Evolutionary conservation across 2,329 filamentous ascomycete species (phyloP), one percentile per base, ranked within the genome.

Genomic region (Phoma sp.): DNA sequence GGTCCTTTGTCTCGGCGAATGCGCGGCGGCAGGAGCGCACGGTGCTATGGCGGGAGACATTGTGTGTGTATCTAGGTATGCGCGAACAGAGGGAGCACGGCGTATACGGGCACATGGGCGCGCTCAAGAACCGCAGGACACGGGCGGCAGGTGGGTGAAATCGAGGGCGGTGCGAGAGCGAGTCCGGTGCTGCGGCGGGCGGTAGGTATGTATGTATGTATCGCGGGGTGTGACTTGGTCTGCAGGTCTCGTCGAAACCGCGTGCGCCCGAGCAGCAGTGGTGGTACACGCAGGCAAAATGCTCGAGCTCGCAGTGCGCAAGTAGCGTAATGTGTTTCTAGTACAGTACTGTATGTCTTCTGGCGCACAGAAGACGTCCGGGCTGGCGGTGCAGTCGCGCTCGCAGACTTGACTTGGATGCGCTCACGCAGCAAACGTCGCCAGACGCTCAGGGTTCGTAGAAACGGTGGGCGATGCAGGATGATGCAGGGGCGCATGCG

Each of bases 91-190:
- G 63, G 59, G 58, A 70, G 64, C 61, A 64, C 47, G 65, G 67
- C 65, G 65, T 62, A 69, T 66, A 68, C 61, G 63, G 64, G 70
- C 71, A 74, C 71, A 74, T 75, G 66, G 69, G 71, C 64, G 67
- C 65, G 60, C 57, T 62, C 63, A 58, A 59, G 56, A 58, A 67
- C 64, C 68, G 71, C 67, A 61, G 47, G 56, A 53, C 40, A 47
- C 37, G 58, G 52, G 61, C 62, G 62, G 60, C 55, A 38, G 49
- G 49, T 36, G 49, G 36, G 39, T 23, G 44, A 51, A 39, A 37
- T 24, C 18, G 30, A 27, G 40, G 27, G 47, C 47, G 23, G 38
- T 35, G 39, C 38, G 46, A 8, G 30, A 42, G 39, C 38, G 40
- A 23, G 33, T 27, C 40, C 40, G 32, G 40, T 27, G 29, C 11